A percentile compares a stretch with the other conserved stretches of the same genome.
Evolutionary conservation across 2,329 filamentous ascomycete species (phyloP).

Genomic region (Colletotrichum gigasporum): DNA sequence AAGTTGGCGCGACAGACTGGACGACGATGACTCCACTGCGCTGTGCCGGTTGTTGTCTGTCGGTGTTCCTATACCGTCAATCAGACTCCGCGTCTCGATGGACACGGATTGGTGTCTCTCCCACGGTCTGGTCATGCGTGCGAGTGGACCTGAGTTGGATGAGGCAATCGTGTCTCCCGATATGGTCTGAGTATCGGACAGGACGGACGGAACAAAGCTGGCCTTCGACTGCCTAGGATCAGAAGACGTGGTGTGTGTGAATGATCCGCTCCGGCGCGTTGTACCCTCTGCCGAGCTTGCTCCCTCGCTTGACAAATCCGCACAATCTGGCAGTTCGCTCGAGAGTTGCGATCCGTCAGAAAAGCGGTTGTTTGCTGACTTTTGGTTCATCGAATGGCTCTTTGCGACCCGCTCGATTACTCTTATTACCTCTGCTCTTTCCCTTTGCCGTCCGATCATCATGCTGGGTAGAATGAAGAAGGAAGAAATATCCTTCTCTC

Average conservation of each 20-base stretch:
- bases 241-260: constrained; percentile 53
- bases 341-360: constrained; percentile 66
- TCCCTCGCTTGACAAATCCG: constrained; percentile 68
- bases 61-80: constrained; percentile 50
- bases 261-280: constrained; percentile 59
- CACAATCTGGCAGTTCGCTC: constrained; percentile 56
- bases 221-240: constrained; percentile 51
- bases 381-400: constrained; percentile 63
- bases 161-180: constrained; percentile 59
- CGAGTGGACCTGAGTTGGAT: constrained; percentile 48
- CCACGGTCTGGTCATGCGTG: constrained; percentile 55
- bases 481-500: constrained; percentile 86
- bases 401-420: constrained; percentile 81
- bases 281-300: constrained; percentile 65
- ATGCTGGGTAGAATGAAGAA: constrained; percentile 86
- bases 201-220: constrained; percentile 50
- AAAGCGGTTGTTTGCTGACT: constrained; percentile 53
- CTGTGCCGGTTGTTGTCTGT: constrained; percentile 54
- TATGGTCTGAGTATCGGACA: constrained; percentile 50
- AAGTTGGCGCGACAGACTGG: constrained; percentile 63
- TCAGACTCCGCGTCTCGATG: constrained; percentile 56
- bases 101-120: constrained; percentile 63
- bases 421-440: constrained; percentile 74
- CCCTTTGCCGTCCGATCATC: constrained; percentile 82
- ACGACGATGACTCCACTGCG: constrained; percentile 55